Base-by-base conservation (phyloP, 2,329 filamentous ascomycete genomes). In the Botrytis pseudocinerea region DNA sequence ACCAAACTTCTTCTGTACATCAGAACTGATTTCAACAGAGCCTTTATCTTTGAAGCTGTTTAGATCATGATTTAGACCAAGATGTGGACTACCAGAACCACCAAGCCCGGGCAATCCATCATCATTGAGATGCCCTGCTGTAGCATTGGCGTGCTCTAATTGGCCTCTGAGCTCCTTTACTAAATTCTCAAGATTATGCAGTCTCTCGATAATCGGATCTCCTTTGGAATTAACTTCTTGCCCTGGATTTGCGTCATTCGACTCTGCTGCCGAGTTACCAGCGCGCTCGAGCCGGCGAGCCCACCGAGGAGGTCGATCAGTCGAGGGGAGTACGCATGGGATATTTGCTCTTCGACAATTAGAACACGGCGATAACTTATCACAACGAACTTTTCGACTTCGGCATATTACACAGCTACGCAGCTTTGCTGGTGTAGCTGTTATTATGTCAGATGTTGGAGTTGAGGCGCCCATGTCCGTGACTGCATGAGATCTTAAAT, bases 381-480 rank as follows among this genome's bases (percentile, higher is more conserved):
- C 86, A 78, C 88, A 90, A 62, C 86, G 85, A 7, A 89, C 87
- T 76, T 89, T 89, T 63, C 87, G 86, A 48, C 80, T 82, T 61
- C 87, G 83, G 74, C 87, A 89, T 5, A 84, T 82, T 7, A 85
- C 81, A 70, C 86, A 88, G 78, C 85, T 87, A 70, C 85, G 85
- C 69, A 78, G 79, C 76, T 86, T 70, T 16, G 28, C n/a, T 8
- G 20, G 63, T 10, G 25, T 70, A 40, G 40, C 25, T 42, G 40
- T 28, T n/a, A 20, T 40, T 32, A 48, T 70, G n/a, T 70, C 28
- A 59, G 38, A 38, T 12, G 14, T 48, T 32, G 48, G 22, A 32
- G 48, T 35, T 20, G 62, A 65, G 28, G 62, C 28, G 8, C 28
- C 42, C 62, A 65, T 65, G 2, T 65, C 28, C 12, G 40, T 64